Conservation (phyloP, 208 protist species). For the Wallacemonas rigidus region DNA sequence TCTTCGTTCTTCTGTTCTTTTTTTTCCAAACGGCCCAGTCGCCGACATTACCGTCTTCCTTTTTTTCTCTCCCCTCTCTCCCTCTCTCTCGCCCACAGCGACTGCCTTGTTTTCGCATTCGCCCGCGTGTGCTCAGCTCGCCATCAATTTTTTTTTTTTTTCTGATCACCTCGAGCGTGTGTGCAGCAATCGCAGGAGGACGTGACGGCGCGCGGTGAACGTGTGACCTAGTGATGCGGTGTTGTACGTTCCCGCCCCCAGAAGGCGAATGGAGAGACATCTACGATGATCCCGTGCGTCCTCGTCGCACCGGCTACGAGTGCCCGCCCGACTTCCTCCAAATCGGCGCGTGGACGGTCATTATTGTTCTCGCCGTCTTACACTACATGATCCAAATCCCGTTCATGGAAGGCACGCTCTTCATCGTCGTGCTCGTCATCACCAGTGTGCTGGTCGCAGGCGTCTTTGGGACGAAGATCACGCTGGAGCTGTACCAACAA, state of each 20-base stretch:
- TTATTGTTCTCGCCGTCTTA: constrained; percentile 45
- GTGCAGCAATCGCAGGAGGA: too few relatives aligned
- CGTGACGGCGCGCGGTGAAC: too few relatives aligned
- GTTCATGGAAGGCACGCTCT: constrained; percentile 45
- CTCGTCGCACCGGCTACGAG: constrained; percentile 75
- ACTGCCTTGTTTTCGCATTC: too few relatives aligned
- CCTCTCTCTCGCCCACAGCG: background rate
- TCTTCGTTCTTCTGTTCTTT: constrained; percentile 15
- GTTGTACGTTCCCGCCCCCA: constrained; percentile 30
- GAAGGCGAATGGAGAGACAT: constrained; percentile 81
- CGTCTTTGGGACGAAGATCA: constrained; percentile 56
- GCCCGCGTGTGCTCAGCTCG: background rate
- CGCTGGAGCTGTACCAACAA: constrained; percentile 63
- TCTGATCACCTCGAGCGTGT: constrained; percentile 8
- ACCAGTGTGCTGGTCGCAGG: constrained; percentile 31
- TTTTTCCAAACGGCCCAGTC: background rate
- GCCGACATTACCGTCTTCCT: constrained; percentile 21
- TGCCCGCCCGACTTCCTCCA: constrained; percentile 76
- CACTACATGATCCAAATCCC: constrained; percentile 74
- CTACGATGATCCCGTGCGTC: constrained; percentile 80
- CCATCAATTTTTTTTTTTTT: constrained; percentile 26
- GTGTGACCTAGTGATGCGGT: constrained; percentile 18
- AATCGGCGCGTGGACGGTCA: constrained; percentile 63
- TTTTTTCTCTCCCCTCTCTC: constrained; percentile 21
- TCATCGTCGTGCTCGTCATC: constrained; percentile 57